phyloP scores from a whole-genome alignment of 306 rosid genomes.

The Trichosanthes cucumerina region DNA sequence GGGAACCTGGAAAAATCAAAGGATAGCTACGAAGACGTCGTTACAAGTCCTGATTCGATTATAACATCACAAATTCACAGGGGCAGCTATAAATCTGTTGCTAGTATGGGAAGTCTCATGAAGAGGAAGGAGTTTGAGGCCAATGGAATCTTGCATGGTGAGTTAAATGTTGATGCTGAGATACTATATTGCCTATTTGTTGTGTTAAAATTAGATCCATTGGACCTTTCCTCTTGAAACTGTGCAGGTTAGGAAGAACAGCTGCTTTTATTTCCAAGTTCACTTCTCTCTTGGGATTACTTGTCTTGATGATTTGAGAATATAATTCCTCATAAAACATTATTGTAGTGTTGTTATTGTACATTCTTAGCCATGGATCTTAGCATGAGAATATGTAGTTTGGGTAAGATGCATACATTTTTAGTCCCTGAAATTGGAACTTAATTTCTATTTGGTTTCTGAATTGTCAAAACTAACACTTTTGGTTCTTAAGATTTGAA shows the following conservation, averaged over 20 bases:
- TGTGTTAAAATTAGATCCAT: constrained; percentile 1
- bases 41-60: constrained; percentile 21
- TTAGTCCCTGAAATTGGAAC: not conserved
- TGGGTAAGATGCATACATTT: not conserved
- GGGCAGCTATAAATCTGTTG: constrained; percentile 31
- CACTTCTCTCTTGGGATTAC: not conserved
- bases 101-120: constrained; percentile 34
- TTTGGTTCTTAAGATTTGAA: not conserved
- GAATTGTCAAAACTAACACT: not conserved
- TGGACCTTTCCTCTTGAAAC: constrained; percentile 20
- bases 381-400: not conserved
- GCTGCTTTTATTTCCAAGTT: not conserved
- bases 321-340: not conserved
- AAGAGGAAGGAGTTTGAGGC: constrained; percentile 62
- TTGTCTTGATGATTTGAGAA: not conserved
- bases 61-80: constrained; percentile 25
- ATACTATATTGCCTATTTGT: not conserved
- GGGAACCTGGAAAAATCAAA: constrained; percentile 17
- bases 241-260: not conserved
- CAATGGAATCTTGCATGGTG: constrained; percentile 73
- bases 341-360: not conserved
- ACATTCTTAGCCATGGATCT: not conserved
- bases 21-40: constrained; percentile 24
- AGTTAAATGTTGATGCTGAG: constrained; percentile 31
- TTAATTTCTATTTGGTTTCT: not conserved